These are phyloP conservation scores for Globisporangium paddicum DNA, from an alignment of 352 stramenopile species.

Conservation along the genomic window DNA sequence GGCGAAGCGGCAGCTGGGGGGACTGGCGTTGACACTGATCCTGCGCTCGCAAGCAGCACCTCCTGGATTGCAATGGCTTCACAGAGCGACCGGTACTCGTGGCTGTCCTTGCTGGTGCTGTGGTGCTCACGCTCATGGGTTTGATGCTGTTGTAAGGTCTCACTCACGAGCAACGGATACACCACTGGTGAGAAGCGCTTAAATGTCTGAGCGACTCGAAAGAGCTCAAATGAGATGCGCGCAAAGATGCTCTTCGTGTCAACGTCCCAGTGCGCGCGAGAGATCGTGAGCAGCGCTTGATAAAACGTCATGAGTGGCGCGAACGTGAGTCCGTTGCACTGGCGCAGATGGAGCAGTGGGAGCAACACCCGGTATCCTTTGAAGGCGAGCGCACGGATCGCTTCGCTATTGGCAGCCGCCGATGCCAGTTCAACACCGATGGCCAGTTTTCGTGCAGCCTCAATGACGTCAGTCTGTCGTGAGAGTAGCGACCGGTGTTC, in stretches of 20 bases:
- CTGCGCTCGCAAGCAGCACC: neutral
- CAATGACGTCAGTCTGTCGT: constrained; percentile 35
- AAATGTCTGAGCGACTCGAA: constrained; percentile 30
- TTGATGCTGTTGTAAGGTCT: neutral
- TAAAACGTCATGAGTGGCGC: constrained; percentile 50
- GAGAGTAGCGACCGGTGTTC: constrained; percentile 24
- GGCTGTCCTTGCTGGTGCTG: neutral
- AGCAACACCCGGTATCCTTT: constrained; percentile 67
- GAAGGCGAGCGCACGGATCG: constrained; percentile 48
- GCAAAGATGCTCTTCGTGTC: constrained; percentile 46
- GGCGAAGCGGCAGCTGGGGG: neutral
- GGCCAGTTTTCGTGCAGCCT: constrained; percentile 39
- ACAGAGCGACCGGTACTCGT: constrained; percentile 11
- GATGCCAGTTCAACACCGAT: constrained; percentile 65
- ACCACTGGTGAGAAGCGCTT: constrained; percentile 16
- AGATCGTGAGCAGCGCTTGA: constrained; percentile 29
- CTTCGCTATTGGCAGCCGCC: constrained; percentile 39
- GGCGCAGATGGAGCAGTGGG: constrained; percentile 55
- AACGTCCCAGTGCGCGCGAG: constrained; percentile 26
- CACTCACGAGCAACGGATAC: constrained; percentile 17
- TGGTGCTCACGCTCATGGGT: neutral
- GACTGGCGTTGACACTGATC: neutral
- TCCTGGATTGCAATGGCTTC: constrained; percentile 5
- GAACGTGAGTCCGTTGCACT: constrained; percentile 36
- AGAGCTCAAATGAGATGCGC: constrained; percentile 59